Percentiles rank a stretch among this genome's conserved stretches.
Conservation (phyloP, 768 basidiomycete genomes). For the Boletus patriciae region DNA sequence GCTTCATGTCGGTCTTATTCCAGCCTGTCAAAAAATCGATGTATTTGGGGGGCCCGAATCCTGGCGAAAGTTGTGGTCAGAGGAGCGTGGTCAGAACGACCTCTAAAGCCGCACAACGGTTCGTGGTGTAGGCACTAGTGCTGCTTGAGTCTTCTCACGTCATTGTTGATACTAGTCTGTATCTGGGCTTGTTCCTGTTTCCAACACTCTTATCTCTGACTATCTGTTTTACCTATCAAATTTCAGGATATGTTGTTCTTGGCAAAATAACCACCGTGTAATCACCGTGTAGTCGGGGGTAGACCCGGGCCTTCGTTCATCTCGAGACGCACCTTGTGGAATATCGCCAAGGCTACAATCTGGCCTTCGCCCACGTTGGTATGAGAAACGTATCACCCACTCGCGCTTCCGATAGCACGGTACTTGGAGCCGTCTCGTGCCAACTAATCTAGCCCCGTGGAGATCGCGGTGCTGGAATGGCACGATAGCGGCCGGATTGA, state of each 20-base stretch:
- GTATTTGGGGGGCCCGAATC: slow-evolving; percentile 3
- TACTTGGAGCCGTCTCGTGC: not conserved
- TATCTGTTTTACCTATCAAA: not conserved
- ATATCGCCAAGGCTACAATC: not conserved
- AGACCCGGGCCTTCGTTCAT: not conserved
- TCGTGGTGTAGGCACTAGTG: not conserved
- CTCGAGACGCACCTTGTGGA: not conserved
- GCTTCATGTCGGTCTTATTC: slow-evolving; percentile 2
- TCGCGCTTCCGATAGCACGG: not conserved
- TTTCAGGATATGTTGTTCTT: not conserved
- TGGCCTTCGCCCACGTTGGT: not conserved
- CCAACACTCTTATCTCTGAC: not conserved
- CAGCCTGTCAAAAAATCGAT: slow-evolving; percentile 4
- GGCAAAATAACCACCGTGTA: not conserved
- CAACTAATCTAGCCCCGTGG: not conserved
- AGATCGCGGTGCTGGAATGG: not conserved
- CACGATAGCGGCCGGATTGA: not conserved
- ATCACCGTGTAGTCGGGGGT: not conserved
- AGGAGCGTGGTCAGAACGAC: not conserved
- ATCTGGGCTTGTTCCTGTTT: not conserved
- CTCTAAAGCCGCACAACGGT: not conserved
- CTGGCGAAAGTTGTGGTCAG: slow-evolving; percentile 5
- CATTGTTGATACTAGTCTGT: not conserved
- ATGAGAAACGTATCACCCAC: not conserved
- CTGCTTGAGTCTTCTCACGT: not conserved